phyloP scores from a whole-genome alignment of 768 basidiomycete species.

The Atractiella rhizophila region DNA sequence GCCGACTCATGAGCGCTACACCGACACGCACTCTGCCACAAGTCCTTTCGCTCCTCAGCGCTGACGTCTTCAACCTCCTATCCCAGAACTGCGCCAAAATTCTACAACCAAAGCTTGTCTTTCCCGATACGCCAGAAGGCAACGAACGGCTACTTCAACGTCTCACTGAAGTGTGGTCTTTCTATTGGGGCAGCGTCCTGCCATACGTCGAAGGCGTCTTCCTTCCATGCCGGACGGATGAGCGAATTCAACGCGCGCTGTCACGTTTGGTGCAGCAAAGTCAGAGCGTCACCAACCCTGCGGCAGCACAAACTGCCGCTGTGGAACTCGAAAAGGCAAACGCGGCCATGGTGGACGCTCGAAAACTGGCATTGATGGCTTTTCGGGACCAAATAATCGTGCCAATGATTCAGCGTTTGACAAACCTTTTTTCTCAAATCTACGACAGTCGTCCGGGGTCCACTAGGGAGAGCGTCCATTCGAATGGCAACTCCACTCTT shows the following conservation, averaged over 20 bases:
- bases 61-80: constrained; percentile 7
- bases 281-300: background rate
- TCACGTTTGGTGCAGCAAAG: background rate
- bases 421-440: background rate
- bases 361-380: constrained; percentile 13
- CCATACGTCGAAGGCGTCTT: constrained; percentile 19
- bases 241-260: background rate
- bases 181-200: constrained; percentile 18
- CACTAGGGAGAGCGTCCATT: no score
- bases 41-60: no score
- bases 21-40: constrained; percentile 14
- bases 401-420: constrained; percentile 8
- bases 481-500: no score
- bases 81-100: background rate
- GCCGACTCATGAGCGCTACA: constrained; percentile 13
- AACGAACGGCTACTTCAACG: constrained; percentile 13
- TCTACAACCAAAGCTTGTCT: no score
- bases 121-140: no score
- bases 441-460: no score
- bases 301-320: background rate
- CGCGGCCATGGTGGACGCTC: no score
- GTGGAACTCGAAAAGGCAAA: constrained; percentile 2
- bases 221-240: constrained; percentile 15
- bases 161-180: constrained; percentile 18
- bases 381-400: constrained; percentile 16